Evolutionary conservation across 352 stramenopile species (phyloP).

Genomic region (Phytophthora pistaciae): DNA sequence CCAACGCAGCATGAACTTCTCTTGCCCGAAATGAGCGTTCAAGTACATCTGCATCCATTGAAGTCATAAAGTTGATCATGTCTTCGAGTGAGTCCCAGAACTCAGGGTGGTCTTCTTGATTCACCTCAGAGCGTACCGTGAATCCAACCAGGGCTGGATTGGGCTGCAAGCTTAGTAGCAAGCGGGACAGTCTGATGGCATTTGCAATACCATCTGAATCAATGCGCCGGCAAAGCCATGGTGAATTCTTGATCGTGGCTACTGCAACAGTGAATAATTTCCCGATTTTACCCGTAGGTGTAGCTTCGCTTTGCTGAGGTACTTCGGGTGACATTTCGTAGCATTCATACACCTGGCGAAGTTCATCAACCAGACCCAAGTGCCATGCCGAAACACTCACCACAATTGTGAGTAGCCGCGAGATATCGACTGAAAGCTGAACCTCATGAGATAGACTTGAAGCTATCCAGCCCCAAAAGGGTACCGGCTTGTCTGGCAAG

Average conservation of each 20-base stretch:
- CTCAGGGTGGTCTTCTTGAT: not conserved
- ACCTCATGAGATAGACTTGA: slow-evolving; percentile 11
- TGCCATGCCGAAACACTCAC: slow-evolving; percentile 30
- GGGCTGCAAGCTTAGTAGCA: slow-evolving; percentile 31
- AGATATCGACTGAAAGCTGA: slow-evolving; percentile 12
- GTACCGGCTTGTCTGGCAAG: slow-evolving; percentile 1
- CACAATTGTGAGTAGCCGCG: slow-evolving; percentile 18
- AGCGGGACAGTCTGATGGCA: slow-evolving; percentile 2
- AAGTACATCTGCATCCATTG: slow-evolving; percentile 8
- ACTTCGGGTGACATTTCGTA: slow-evolving; percentile 6
- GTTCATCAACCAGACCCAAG: slow-evolving; percentile 22
- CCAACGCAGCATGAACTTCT: slow-evolving; percentile 26
- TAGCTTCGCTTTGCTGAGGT: not conserved
- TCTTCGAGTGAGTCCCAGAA: slow-evolving; percentile 10
- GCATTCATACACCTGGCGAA: slow-evolving; percentile 20
- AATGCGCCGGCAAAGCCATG: not conserved
- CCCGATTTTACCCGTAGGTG: slow-evolving; percentile 8
- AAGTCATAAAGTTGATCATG: slow-evolving; percentile 34
- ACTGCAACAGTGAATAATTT: slow-evolving; percentile 12
- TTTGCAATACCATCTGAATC: slow-evolving; percentile 14
- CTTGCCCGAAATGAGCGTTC: slow-evolving; percentile 13
- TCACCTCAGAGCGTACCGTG: slow-evolving; percentile 1
- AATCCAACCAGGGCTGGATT: slow-evolving; percentile 14
- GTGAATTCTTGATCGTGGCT: not conserved
- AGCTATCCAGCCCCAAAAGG: slow-evolving; percentile 31